phyloP scores from a whole-genome alignment of 1,284 basidiomycete species.

The Lignosus rhinocerotis region DNA sequence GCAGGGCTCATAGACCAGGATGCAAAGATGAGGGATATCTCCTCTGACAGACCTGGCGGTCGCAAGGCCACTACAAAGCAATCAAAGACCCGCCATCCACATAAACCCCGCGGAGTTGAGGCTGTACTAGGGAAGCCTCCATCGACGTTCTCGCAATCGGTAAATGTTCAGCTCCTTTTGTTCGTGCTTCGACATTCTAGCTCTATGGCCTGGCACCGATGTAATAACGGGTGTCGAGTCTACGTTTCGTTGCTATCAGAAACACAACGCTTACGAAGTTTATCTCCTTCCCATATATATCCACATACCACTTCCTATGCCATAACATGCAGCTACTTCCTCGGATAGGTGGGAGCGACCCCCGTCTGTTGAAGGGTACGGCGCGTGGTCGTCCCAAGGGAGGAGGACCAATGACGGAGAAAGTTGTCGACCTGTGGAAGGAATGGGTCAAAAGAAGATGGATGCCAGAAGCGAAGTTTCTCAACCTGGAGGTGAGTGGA shows the following conservation, averaged over 20 bases:
- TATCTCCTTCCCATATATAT: slow-evolving; percentile 31
- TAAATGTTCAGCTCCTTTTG: slow-evolving; percentile 43
- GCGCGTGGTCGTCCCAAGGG: slow-evolving; percentile 30
- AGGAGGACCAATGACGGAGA: slow-evolving; percentile 26
- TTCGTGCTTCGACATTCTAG: slow-evolving; percentile 34
- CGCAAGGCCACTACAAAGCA: slow-evolving; percentile 60
- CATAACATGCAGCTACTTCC: slow-evolving; percentile 32
- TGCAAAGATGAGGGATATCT: slow-evolving; percentile 66
- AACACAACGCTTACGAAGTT: slow-evolving; percentile 42
- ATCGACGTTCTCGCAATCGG: slow-evolving; percentile 45
- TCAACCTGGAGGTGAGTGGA: slow-evolving; percentile 76
- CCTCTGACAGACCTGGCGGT: slow-evolving; percentile 61
- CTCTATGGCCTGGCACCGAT: slow-evolving; percentile 29
- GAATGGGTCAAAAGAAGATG: slow-evolving; percentile 71
- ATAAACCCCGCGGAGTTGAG: slow-evolving; percentile 60
- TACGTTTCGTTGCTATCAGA: slow-evolving; percentile 35
- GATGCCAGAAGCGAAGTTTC: slow-evolving; percentile 65
- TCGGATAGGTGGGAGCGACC: slow-evolving; percentile 42
- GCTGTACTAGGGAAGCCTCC: slow-evolving; percentile 49
- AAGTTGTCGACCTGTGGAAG: slow-evolving; percentile 63
- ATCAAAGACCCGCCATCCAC: slow-evolving; percentile 60
- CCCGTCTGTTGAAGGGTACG: background rate
- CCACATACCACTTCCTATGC: slow-evolving; percentile 24
- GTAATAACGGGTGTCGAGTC: slow-evolving; percentile 28
- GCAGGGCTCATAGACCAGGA: slow-evolving; percentile 76